phyloP scores from a whole-genome alignment of 257 asterid species.

The Parsonsia alboflavescens region DNA sequence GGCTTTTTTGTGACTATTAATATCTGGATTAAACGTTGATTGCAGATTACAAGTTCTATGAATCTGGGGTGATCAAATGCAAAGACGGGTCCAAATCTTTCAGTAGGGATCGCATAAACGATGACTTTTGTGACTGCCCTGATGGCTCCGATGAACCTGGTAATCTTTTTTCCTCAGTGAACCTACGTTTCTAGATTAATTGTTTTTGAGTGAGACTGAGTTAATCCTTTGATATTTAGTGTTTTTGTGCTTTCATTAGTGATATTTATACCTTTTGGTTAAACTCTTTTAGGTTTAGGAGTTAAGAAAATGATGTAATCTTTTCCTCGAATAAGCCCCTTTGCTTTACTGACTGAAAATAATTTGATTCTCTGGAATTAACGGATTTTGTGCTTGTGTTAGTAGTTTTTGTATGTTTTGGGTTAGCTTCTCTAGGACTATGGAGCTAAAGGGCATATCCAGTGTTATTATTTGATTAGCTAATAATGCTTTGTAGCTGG shows the following conservation, averaged over 20 bases:
- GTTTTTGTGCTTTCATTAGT: background rate
- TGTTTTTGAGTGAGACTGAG: background rate
- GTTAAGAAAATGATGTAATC: background rate
- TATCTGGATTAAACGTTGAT: background rate
- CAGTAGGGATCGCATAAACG: conserved; percentile 69
- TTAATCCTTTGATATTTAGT: background rate
- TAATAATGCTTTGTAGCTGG: background rate
- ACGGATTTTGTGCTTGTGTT: background rate
- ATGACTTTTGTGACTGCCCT: conserved; percentile 76
- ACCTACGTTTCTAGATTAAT: background rate
- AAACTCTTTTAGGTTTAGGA: background rate
- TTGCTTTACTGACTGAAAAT: background rate
- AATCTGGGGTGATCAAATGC: conserved; percentile 57
- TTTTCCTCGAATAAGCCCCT: background rate
- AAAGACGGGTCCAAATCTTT: conserved; percentile 78
- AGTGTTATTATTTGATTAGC: background rate
- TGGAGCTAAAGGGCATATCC: background rate
- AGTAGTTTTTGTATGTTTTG: background rate
- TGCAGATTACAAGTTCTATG: conserved; percentile 65
- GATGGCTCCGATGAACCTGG: conserved; percentile 98
- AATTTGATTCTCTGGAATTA: background rate
- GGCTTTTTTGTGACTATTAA: background rate
- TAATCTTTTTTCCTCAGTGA: conserved; percentile 12
- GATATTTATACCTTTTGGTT: background rate
- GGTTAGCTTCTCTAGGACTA: background rate